These are phyloP conservation scores for Talaromyces ruber DNA, from an alignment of 495 filamentous ascomycete genomes.

Conservation along the genomic window DNA sequence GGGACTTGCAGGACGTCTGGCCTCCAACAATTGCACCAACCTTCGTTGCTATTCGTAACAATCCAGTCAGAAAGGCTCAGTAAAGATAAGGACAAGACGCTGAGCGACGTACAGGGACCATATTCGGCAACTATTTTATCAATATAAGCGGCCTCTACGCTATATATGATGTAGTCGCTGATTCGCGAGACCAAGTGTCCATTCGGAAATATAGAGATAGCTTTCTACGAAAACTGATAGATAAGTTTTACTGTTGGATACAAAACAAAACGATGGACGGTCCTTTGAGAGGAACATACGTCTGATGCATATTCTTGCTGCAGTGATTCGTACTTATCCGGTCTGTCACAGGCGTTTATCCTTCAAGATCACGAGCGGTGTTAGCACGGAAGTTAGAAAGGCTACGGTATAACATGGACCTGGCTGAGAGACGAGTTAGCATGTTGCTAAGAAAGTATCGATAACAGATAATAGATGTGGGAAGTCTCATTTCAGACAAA, in stretches of 20 bases:
- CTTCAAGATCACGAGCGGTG: slow-evolving; percentile 33
- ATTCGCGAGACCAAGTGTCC: slow-evolving; percentile 89
- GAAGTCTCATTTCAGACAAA: slow-evolving; percentile 61
- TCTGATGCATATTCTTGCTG: slow-evolving; percentile 67
- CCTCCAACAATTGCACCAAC: slow-evolving; percentile 89
- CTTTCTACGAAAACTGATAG: slow-evolving; percentile 27
- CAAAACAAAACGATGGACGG: not conserved
- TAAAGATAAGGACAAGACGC: slow-evolving; percentile 7
- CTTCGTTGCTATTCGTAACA: slow-evolving; percentile 66
- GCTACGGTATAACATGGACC: not conserved
- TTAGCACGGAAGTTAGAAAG: not conserved
- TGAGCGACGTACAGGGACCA: slow-evolving; percentile 71
- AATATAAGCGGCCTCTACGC: slow-evolving; percentile 87
- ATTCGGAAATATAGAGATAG: slow-evolving; percentile 65
- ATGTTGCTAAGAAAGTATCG: not conserved
- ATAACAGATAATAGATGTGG: not conserved
- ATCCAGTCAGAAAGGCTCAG: slow-evolving; percentile 19
- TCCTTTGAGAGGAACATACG: slow-evolving; percentile 40
- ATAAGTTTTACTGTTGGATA: slow-evolving; percentile 27
- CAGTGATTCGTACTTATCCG: slow-evolving; percentile 73
- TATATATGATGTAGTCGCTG: slow-evolving; percentile 97
- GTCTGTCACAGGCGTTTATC: slow-evolving; percentile 88
- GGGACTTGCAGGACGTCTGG: slow-evolving; percentile 97
- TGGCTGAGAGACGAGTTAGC: slow-evolving; percentile 2
- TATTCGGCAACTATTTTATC: slow-evolving; percentile 75